A percentile compares a stretch with the other conserved stretches of the same genome.
These are phyloP conservation scores for Anisodus acutangulus DNA, from an alignment of 257 asterid genomes.

Conservation along the genomic window DNA sequence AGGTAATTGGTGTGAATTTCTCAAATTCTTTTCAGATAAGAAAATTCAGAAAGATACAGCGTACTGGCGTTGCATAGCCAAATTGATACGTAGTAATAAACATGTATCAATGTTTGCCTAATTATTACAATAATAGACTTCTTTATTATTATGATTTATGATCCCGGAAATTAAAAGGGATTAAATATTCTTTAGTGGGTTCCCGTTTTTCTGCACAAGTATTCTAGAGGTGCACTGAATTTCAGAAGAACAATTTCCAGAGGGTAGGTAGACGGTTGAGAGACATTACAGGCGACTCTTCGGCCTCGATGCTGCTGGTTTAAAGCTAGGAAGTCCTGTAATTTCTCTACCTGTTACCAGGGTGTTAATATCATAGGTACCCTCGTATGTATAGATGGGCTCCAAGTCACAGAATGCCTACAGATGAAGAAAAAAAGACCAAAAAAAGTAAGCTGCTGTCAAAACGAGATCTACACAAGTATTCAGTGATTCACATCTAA, in stretches of 20 bases:
- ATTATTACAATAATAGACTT: not conserved
- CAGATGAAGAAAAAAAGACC: not conserved
- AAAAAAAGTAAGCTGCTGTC: not conserved
- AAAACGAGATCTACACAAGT: not conserved
- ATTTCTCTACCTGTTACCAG: conserved; percentile 87
- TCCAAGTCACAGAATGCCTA: conserved; percentile 98
- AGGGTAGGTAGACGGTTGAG: not conserved
- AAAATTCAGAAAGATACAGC: not conserved
- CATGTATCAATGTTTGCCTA: not conserved
- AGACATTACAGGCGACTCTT: conserved; percentile 68
- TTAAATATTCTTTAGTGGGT: not conserved
- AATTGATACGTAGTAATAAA: not conserved
- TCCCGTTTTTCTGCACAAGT: not conserved
- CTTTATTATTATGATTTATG: not conserved
- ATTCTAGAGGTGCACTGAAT: not conserved
- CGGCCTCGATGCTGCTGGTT: conserved; percentile 56
- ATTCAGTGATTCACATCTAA: not conserved
- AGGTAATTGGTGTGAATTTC: not conserved
- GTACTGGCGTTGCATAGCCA: not conserved
- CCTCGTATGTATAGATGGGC: conserved; percentile 91
- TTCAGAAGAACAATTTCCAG: not conserved
- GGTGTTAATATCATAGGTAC: conserved; percentile 94
- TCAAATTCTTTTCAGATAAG: not conserved
- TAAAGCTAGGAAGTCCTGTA: conserved; percentile 84
- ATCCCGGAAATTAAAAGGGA: not conserved